A percentile compares a stretch with the other conserved stretches of the same genome.
Evolutionary conservation across 441 rosid genomes (phyloP).

Genomic region (Jatropha multifida): DNA sequence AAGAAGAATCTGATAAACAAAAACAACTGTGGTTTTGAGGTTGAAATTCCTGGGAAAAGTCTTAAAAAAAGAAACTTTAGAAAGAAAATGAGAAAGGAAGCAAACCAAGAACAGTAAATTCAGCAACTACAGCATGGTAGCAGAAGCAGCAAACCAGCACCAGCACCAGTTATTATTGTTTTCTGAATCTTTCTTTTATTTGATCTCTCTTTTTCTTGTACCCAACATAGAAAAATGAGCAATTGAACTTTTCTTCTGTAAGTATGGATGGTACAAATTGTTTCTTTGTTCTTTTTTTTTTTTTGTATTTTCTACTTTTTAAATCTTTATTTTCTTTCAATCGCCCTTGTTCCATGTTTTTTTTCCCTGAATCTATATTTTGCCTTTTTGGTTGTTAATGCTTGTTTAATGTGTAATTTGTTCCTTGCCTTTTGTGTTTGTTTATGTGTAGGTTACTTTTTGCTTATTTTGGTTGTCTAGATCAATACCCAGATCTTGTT

Average conservation of each 20-base stretch:
- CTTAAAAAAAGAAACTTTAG: slow-evolving; percentile 16
- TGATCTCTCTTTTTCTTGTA: slow-evolving; percentile 18
- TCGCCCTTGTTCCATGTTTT: background rate
- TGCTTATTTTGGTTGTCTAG: slow-evolving; percentile 28
- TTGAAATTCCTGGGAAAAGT: slow-evolving; percentile 9
- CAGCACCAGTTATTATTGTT: slow-evolving; percentile 23
- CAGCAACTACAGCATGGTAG: slow-evolving; percentile 16
- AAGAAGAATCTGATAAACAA: slow-evolving; percentile 9
- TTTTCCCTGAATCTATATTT: slow-evolving; percentile 1
- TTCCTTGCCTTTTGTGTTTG: slow-evolving; percentile 11
- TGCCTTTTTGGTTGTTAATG: background rate
- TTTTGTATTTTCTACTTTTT: background rate
- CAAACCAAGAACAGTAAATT: slow-evolving; percentile 20
- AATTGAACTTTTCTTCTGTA: slow-evolving; percentile 28
- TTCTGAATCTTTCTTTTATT: slow-evolving; percentile 1
- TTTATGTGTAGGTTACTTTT: slow-evolving; percentile 20
- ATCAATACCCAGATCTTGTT: slow-evolving; percentile 49
- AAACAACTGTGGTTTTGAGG: slow-evolving; percentile 9
- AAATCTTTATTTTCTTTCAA: background rate
- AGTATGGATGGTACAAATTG: slow-evolving; percentile 16
- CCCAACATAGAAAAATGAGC: slow-evolving; percentile 10
- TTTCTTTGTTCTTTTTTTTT: background rate
- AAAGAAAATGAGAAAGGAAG: slow-evolving; percentile 18
- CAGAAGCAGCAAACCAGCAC: slow-evolving; percentile 12
- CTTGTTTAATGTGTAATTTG: background rate